Base-by-base conservation (phyloP, 1,284 basidiomycete species). In the Xerocomus minutiporus region DNA sequence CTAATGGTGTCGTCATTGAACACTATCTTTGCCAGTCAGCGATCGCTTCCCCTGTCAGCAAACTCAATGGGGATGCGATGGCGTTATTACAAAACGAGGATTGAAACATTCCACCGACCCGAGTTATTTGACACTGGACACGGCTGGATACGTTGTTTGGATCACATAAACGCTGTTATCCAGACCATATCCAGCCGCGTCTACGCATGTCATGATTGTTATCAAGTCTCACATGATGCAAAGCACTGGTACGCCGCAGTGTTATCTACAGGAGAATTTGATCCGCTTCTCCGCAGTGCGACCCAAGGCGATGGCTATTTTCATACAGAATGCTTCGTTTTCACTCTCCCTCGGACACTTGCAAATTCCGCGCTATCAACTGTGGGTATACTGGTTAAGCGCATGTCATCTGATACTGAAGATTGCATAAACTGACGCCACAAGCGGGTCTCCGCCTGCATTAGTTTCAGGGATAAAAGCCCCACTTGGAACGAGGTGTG, bases 231-330 rank as follows among this genome's bases (percentile, higher is more conserved):
- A 32, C 6, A 3, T 11, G 31, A 5, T 11, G n/a, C 25, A 31
- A 31, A 31, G 29, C 29, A n/a, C 25, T 13, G 15, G 8, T 32
- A 41, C 43, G 29, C 54, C 42, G 40, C 46, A 44, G 35, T 40
- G 39, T 39, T 39, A 39, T 39, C 39, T 25, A 25, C 11, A 6
- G 28, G 47, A 31, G 41, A 55, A 53, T 28, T 38, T 29, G 29
- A 34, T 34, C 43, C 40, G 57, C 52, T 25, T 25, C 39, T 40
- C 39, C 39, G 39, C 39, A 55, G 46, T 29, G 38, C 41, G 41
- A 38, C n/a, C 9, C 36, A 38, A 17, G 35, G n/a, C 35, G 13
- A 5, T 15, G 13, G 32, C 35, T 17, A 36, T 36, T 36, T 38
- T 20, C 36, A 59, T 49, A 50, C 36, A 53, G 17, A 40, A 5